A percentile compares a stretch with the other conserved stretches of the same genome.
Evolutionary conservation across 2,329 filamentous ascomycete genomes (phyloP).

Genomic region (Torrubiella hemipterigena): DNA sequence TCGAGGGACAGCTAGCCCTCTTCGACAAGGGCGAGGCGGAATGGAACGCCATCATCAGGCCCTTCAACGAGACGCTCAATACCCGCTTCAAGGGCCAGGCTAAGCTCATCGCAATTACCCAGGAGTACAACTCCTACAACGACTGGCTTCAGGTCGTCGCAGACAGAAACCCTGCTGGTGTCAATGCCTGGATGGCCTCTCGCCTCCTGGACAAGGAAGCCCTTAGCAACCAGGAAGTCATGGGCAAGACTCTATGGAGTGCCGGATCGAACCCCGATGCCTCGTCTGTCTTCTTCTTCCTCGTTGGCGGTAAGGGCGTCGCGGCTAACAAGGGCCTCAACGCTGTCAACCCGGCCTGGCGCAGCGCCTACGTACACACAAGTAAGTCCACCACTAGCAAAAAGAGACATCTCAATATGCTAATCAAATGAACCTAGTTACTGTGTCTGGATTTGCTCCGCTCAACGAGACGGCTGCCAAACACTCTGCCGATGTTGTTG

Average conservation of each 20-base stretch:
- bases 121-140: constrained; percentile 20
- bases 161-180: constrained; percentile 22
- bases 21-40: constrained; percentile 20
- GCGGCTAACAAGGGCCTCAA: constrained; percentile 29
- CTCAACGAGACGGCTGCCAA: constrained; percentile 18
- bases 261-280: constrained; percentile 15
- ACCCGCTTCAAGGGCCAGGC: constrained; percentile 20
- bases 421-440: constrained; percentile 12
- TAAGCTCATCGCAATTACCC: constrained; percentile 7
- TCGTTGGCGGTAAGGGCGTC: constrained; percentile 33
- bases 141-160: constrained; percentile 23
- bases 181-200: constrained; percentile 25
- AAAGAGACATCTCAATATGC: background rate
- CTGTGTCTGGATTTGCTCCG: constrained; percentile 14
- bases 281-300: constrained; percentile 18
- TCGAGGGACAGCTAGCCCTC: constrained; percentile 20
- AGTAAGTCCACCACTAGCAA: constrained; percentile 12
- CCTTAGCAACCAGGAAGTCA: constrained; percentile 20
- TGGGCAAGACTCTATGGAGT: constrained; percentile 23
- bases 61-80: constrained; percentile 24
- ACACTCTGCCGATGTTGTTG: constrained; percentile 14
- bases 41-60: constrained; percentile 16
- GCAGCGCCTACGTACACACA: constrained; percentile 25
- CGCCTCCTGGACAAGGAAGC: constrained; percentile 27
- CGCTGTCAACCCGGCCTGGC: constrained; percentile 33